Conservation (phyloP, 139 green algal species). For the Parachlorella kessleri region DNA sequence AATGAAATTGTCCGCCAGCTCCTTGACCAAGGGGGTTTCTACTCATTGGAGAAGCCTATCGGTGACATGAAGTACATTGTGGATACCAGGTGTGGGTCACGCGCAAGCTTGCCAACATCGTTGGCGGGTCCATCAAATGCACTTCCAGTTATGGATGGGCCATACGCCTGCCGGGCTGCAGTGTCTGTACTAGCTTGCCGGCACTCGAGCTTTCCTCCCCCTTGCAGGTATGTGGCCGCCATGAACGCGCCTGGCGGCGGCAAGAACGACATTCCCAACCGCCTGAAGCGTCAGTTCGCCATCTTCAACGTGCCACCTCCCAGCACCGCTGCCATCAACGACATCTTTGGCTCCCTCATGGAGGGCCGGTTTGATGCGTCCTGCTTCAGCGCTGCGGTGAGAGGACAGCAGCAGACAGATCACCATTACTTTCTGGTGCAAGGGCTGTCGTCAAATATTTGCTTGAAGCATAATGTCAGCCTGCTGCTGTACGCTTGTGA, state of each 20-base stretch:
- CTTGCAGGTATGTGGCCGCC: constrained; percentile 77
- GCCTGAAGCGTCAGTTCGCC: constrained; percentile 95
- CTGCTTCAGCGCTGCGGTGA: constrained; percentile 33
- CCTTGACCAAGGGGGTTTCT: constrained; percentile 92
- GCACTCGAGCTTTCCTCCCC: no score
- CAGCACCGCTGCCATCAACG: constrained; percentile 82
- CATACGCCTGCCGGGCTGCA: no score
- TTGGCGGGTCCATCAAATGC: no score
- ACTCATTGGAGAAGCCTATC: constrained; percentile 94
- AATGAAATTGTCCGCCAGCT: constrained; percentile 97
- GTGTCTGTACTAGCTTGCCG: no score
- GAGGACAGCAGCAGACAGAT: no score
- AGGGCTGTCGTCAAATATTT: no score
- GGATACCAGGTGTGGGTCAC: constrained; percentile 72
- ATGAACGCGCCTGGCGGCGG: constrained; percentile 91
- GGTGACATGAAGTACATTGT: constrained; percentile 94
- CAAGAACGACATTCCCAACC: constrained; percentile 95
- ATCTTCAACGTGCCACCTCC: constrained; percentile 91
- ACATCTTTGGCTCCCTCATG: constrained; percentile 90
- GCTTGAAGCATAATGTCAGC: no score
- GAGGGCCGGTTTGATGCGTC: constrained; percentile 50
- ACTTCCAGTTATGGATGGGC: no score
- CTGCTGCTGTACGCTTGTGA: no score
- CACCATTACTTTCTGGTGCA: no score
- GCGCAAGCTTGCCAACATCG: no score